phyloP scores from a whole-genome alignment of 1,139 yeast genomes.

The Geotrichum macrosporum region DNA sequence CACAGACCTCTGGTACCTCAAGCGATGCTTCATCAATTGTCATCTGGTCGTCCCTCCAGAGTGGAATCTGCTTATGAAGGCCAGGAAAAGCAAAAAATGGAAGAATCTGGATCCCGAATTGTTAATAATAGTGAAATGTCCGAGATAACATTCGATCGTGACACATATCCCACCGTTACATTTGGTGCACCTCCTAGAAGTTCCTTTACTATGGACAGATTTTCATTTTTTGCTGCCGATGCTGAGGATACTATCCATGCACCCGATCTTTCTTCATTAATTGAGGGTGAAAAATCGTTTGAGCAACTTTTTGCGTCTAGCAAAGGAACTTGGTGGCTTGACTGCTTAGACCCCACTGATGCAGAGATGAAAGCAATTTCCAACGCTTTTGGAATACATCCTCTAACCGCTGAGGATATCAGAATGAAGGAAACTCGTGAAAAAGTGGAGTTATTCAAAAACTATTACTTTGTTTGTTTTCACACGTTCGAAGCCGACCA shows the following conservation, averaged over 20 bases:
- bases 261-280: slow-evolving; percentile 73
- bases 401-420: slow-evolving; percentile 92
- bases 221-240: slow-evolving; percentile 76
- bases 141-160: neutral
- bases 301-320: slow-evolving; percentile 50
- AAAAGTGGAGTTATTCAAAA: slow-evolving; percentile 85
- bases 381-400: slow-evolving; percentile 91
- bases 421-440: slow-evolving; percentile 90
- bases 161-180: neutral
- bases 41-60: neutral
- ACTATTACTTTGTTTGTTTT: slow-evolving; percentile 88
- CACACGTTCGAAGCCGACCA: slow-evolving; percentile 74
- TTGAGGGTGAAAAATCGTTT: slow-evolving; percentile 45
- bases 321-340: slow-evolving; percentile 74
- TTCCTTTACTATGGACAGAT: slow-evolving; percentile 48
- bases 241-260: slow-evolving; percentile 86
- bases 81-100: neutral
- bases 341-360: slow-evolving; percentile 87
- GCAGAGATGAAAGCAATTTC: slow-evolving; percentile 93
- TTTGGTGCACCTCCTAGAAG: slow-evolving; percentile 45
- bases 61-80: neutral
- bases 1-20: slow-evolving; percentile 14
- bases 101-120: neutral
- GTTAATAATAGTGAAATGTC: neutral
- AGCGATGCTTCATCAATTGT: neutral